Conservation (phyloP, 1,284 basidiomycete species). For the Tylopilus sp. region DNA sequence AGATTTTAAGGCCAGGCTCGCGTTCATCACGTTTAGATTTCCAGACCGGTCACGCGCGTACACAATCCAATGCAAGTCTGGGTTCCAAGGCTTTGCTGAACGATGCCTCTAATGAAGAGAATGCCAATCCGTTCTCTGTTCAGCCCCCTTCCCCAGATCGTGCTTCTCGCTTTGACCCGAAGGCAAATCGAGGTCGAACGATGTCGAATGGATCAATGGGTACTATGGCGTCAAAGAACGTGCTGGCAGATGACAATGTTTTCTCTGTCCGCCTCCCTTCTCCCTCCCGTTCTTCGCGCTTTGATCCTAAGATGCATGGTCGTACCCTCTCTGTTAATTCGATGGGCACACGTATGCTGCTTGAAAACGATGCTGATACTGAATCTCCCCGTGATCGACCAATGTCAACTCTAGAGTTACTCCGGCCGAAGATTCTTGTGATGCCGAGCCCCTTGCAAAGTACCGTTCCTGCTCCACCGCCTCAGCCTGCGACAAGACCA, state of each 20-base stretch:
- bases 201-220: conserved; percentile 54
- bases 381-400: conserved; percentile 61
- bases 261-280: conserved; percentile 72
- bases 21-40: conserved; percentile 45
- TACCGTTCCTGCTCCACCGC: conserved; percentile 44
- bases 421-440: conserved; percentile 85
- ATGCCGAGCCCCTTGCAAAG: conserved; percentile 87
- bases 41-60: conserved; percentile 50
- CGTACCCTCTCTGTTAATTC: conserved; percentile 76
- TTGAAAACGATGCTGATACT: conserved; percentile 66
- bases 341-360: conserved; percentile 69
- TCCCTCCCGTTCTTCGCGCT: conserved; percentile 69
- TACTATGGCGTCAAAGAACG: conserved; percentile 43
- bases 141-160: conserved; percentile 46
- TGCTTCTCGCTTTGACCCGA: conserved; percentile 54
- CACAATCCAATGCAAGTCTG: conserved; percentile 60
- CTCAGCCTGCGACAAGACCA: conserved; percentile 45
- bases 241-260: conserved; percentile 62
- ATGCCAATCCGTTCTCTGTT: conserved; percentile 37
- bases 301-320: conserved; percentile 77
- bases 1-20: conserved; percentile 44
- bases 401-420: conserved; percentile 77
- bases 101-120: conserved; percentile 37
- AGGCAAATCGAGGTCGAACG: conserved; percentile 48
- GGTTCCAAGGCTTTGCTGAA: conserved; percentile 57